Percentiles rank a stretch among this genome's conserved stretches.
phyloP scores from a whole-genome alignment of 2,329 filamentous ascomycete genomes.

The Calonectria hongkongensis region DNA sequence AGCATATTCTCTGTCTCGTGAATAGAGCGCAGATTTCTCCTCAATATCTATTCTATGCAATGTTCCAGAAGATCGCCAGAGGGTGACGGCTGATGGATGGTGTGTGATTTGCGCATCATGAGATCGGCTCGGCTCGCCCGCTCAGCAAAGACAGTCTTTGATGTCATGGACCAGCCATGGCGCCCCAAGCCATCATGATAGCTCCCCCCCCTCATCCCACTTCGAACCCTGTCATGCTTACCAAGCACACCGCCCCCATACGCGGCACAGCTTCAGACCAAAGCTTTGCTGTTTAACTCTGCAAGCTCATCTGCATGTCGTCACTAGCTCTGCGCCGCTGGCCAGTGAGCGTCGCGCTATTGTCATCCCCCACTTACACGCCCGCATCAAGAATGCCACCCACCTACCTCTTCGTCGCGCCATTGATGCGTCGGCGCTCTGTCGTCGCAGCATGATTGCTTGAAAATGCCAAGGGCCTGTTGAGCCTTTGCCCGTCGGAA shows the following conservation, averaged over 20 bases:
- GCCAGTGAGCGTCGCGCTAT: constrained; percentile 49
- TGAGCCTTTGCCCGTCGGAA: background rate
- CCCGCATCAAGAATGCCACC: constrained; percentile 44
- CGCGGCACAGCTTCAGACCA: constrained; percentile 14
- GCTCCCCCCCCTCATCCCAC: constrained; percentile 14
- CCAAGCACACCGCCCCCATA: constrained; percentile 24
- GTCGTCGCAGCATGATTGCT: background rate
- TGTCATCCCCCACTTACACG: constrained; percentile 54
- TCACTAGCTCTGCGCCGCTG: constrained; percentile 42
- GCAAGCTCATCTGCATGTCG: constrained; percentile 45
- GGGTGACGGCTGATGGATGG: background rate
- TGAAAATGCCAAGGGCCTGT: constrained; percentile 4
- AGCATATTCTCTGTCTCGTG: background rate
- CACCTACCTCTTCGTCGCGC: constrained; percentile 37
- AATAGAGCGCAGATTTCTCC: background rate
- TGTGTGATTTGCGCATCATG: background rate
- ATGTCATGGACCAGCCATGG: background rate
- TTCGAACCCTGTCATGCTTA: constrained; percentile 15
- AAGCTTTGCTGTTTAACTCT: constrained; percentile 23
- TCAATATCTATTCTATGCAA: background rate
- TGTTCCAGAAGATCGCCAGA: background rate
- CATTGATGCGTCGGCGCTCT: constrained; percentile 27
- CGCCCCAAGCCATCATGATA: background rate
- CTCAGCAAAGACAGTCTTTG: constrained; percentile 1
- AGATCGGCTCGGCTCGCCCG: background rate